Percentiles rank a stretch among this genome's conserved stretches.
These are phyloP conservation scores for Leptosphaerulina australis DNA, from an alignment of 2,329 filamentous ascomycete species.

Conservation along the genomic window DNA sequence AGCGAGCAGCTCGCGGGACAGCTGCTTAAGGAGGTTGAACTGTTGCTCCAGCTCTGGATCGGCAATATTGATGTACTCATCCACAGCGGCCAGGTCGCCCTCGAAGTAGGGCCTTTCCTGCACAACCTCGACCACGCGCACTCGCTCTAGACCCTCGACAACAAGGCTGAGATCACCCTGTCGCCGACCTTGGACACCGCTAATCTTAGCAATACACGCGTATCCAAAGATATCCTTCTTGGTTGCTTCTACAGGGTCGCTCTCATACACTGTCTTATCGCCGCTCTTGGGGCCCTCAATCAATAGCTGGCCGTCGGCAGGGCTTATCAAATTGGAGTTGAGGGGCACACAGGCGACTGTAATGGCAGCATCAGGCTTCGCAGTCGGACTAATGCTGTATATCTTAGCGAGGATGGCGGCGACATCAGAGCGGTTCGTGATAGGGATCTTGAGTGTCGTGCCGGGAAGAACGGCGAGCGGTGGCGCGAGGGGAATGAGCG, in stretches of 20 bases:
- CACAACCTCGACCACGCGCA: constrained; percentile 74
- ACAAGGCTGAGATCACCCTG: constrained; percentile 74
- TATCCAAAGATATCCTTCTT: constrained; percentile 76
- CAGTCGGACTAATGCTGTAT: constrained; percentile 74
- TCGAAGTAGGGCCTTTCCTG: constrained; percentile 87
- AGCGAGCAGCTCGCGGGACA: constrained; percentile 84
- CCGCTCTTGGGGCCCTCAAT: constrained; percentile 65
- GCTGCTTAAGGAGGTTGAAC: constrained; percentile 80
- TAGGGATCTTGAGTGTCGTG: constrained; percentile 80
- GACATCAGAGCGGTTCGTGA: constrained; percentile 84
- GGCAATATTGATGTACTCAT: constrained; percentile 62
- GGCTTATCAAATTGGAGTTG: constrained; percentile 72
- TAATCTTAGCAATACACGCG: constrained; percentile 69
- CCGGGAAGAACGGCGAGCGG: constrained; percentile 85
- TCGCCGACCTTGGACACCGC: constrained; percentile 55
- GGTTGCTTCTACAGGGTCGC: constrained; percentile 51
- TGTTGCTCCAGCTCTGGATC: constrained; percentile 66
- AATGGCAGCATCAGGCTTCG: constrained; percentile 69
- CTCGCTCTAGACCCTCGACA: constrained; percentile 82
- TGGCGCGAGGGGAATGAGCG: constrained; percentile 81
- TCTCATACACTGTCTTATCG: constrained; percentile 56
- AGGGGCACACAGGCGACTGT: constrained; percentile 88
- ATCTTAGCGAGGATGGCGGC: constrained; percentile 84
- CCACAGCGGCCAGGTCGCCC: constrained; percentile 73
- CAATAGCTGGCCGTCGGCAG: constrained; percentile 73